Evolutionary conservation across 179 eudicot genomes (phyloP).

Genomic region (Pouteria campechiana): DNA sequence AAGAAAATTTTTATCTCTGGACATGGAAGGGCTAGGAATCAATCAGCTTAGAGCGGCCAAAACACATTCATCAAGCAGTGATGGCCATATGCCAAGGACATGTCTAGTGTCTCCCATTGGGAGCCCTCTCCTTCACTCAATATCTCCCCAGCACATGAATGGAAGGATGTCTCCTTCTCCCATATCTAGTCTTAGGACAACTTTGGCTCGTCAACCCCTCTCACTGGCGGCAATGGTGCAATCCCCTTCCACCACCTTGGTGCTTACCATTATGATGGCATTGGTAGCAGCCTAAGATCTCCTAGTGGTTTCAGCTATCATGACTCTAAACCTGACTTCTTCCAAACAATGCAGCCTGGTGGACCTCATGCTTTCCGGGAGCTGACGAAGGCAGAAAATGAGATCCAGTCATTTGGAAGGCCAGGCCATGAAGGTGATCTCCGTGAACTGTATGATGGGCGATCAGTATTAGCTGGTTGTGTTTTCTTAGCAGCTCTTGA

Average conservation of each 20-base stretch:
- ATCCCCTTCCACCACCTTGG: conserved; percentile 6
- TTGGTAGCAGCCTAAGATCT: conserved; percentile 5
- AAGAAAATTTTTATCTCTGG: conserved; percentile 5
- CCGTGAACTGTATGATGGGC: conserved; percentile 6
- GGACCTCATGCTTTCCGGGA: conserved; percentile 11
- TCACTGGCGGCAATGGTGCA: conserved; percentile 14
- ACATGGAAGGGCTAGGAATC: conserved; percentile 1
- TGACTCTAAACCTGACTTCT: conserved; percentile 14
- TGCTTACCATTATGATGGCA: conserved; percentile 7
- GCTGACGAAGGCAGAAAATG: conserved; percentile 5
- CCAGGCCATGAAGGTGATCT: background rate
- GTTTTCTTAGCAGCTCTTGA: conserved; percentile 16
- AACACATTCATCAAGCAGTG: conserved; percentile 12
- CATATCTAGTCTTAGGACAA: conserved; percentile 14
- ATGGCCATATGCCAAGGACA: conserved; percentile 8
- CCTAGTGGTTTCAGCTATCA: background rate
- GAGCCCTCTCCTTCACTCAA: conserved; percentile 14
- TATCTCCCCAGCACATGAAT: conserved; percentile 9
- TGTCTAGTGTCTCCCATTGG: conserved; percentile 19
- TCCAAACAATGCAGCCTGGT: conserved; percentile 4
- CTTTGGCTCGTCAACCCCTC: conserved; percentile 23
- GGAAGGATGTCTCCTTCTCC: conserved; percentile 11
- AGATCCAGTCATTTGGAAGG: conserved; percentile 10
- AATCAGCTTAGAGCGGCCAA: conserved; percentile 7
- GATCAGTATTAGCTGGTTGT: conserved; percentile 9